Conservation (phyloP, 2,329 filamentous ascomycete genomes). For the Malbranchea zuffiana region DNA sequence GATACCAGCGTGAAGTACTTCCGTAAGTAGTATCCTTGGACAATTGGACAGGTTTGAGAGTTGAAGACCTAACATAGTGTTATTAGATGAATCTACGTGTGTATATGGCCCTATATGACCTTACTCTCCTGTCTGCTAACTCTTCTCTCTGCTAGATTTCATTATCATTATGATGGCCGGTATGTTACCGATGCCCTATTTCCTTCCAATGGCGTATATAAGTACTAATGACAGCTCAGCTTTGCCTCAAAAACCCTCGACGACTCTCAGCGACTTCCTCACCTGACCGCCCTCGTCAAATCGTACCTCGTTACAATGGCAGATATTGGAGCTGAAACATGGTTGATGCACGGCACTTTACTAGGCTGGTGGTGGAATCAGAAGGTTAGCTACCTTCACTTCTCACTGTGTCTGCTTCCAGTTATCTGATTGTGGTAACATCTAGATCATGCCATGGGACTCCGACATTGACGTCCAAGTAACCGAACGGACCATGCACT, state of each 20-base stretch:
- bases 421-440: not conserved
- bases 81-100: constrained; percentile 13
- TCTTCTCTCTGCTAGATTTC: constrained; percentile 17
- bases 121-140: not conserved
- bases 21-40: constrained; percentile 9
- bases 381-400: constrained; percentile 25
- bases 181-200: constrained; percentile 9
- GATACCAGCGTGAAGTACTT: constrained; percentile 14
- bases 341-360: constrained; percentile 53
- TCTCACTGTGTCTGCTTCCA: not conserved
- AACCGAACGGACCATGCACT: constrained; percentile 44
- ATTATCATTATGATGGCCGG: constrained; percentile 32
- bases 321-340: constrained; percentile 47
- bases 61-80: not conserved
- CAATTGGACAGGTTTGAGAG: not conserved
- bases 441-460: constrained; percentile 50
- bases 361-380: constrained; percentile 55
- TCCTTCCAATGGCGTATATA: not conserved
- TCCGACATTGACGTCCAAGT: constrained; percentile 51
- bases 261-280: constrained; percentile 37
- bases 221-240: constrained; percentile 16
- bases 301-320: constrained; percentile 48
- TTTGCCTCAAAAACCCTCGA: constrained; percentile 40
- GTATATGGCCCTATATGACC: constrained; percentile 1
- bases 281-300: constrained; percentile 43